Evolutionary conservation across 805 yeast species (phyloP), one percentile per base, ranked within the genome.

Genomic region (Nakazawaea ernobii): DNA sequence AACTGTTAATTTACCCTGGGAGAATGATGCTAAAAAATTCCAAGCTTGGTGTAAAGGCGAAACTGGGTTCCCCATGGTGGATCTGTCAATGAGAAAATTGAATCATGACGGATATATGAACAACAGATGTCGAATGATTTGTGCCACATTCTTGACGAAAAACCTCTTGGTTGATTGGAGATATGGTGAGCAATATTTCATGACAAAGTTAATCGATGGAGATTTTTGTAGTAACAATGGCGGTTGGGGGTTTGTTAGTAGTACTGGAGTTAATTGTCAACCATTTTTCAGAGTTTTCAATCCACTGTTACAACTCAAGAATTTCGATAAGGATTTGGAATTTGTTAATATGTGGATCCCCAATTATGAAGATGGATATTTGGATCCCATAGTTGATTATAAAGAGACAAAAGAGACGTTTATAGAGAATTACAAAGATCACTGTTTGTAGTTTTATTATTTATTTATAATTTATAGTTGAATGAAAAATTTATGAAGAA

Each of bases 251-350:
- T 76, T 76, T 57, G 63, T 74, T 37, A 68, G 79, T 3, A 68
- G 77, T 50, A 70, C 75, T 1, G 81, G 82, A 1, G 69, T 74
- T 13, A 79, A 75, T 54, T 72, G 78, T 1, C 82, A 77, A 55
- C 83, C 83, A 2, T 77, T 73, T 63, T 77, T 77, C 56, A 64
- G 82, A 20, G 71, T 77, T 6, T 74, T 79, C 58, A 78, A 79
- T 53, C 79, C 80, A 20, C 68, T 66, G 52, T 53, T 71, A 2
- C 83, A 79, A 52, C 69, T 75, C 28, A 70, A 68, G 51, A 71
- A 67, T 51, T 75, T 69, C 51, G 83, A 76, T 49, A 70, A 70
- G 1, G 59, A 70, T 8, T 80, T 79, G 6, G 58, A 57, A 2
- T 77, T 67, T 55, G 74, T 78, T 45, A 64, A 67, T 35, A 55